Evolutionary conservation across 495 filamentous ascomycete genomes (phyloP).

Genomic region (Apiosordaria backusii): DNA sequence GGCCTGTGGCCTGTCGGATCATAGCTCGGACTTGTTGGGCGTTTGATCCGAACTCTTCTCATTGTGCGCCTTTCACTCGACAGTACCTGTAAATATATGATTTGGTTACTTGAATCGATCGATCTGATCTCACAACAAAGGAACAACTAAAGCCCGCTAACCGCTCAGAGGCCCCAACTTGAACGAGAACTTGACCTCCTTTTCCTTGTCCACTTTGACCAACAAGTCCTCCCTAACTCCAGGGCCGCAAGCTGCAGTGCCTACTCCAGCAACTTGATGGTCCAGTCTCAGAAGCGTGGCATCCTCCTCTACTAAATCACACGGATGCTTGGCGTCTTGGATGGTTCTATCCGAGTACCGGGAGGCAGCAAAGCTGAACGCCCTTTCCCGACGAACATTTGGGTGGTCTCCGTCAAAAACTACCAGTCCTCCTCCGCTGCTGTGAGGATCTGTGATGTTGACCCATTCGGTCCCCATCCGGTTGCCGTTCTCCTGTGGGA

Average conservation of each 20-base stretch:
- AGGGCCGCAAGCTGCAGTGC: constrained; percentile 61
- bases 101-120: no score
- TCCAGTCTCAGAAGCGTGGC: constrained; percentile 56
- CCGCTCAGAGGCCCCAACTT: constrained; percentile 9
- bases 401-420: not conserved
- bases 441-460: constrained; percentile 29
- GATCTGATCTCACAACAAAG: no score
- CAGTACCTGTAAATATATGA: no score
- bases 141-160: not conserved
- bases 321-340: constrained; percentile 55
- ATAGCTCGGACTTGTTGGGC: no score
- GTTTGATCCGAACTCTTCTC: no score
- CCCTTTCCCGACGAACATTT: constrained; percentile 6
- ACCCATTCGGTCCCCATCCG: constrained; percentile 58
- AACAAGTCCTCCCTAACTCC: constrained; percentile 47
- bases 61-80: no score
- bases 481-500: constrained; percentile 62
- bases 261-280: constrained; percentile 52
- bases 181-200: constrained; percentile 28
- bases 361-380: constrained; percentile 52
- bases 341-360: constrained; percentile 48
- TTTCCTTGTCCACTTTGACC: constrained; percentile 28
- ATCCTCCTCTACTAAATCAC: constrained; percentile 50
- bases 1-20: no score
- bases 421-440: constrained; percentile 15